Percentiles rank a stretch among this genome's conserved stretches.
These are phyloP conservation scores for Dendrobium officinale DNA, from an alignment of 106 monocot species.

Conservation along the genomic window DNA sequence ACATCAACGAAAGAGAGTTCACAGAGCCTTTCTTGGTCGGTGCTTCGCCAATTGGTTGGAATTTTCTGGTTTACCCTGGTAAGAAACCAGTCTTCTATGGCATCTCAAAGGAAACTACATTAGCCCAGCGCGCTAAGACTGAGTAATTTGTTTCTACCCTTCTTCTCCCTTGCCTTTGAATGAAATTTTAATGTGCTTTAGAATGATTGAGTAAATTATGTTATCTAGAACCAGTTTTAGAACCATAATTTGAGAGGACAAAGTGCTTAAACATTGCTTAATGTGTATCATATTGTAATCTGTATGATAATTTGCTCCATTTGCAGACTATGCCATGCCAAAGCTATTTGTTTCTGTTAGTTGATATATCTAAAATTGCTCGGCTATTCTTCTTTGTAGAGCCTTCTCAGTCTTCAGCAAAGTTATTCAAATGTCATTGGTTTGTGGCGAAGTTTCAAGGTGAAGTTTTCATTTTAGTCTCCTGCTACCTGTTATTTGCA, in stretches of 20 bases:
- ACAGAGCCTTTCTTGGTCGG: conserved; percentile 12
- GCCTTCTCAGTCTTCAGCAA: too few species aligned
- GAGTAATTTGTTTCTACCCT: conserved; percentile 1
- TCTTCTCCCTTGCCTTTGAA: background rate
- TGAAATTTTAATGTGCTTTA: background rate
- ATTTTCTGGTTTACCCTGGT: conserved; percentile 13
- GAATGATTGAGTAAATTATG: background rate
- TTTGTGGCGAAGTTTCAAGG: too few species aligned
- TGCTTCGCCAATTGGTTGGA: conserved; percentile 28
- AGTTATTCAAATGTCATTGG: too few species aligned
- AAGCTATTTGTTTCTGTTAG: too few species aligned
- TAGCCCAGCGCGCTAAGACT: background rate
- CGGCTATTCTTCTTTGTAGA: too few species aligned
- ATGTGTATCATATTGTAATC: background rate
- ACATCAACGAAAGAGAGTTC: background rate
- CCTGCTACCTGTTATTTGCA: too few species aligned
- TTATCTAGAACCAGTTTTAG: background rate
- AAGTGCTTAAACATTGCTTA: background rate
- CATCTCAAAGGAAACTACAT: conserved; percentile 7
- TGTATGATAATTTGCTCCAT: background rate
- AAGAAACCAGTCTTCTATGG: conserved; percentile 11
- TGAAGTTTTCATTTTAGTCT: too few species aligned
- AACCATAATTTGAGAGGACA: background rate
- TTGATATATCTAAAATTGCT: too few species aligned
- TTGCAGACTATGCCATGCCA: too few species aligned